phyloP scores from a whole-genome alignment of 495 filamentous ascomycete genomes.

The Cudoniella acicularis region DNA sequence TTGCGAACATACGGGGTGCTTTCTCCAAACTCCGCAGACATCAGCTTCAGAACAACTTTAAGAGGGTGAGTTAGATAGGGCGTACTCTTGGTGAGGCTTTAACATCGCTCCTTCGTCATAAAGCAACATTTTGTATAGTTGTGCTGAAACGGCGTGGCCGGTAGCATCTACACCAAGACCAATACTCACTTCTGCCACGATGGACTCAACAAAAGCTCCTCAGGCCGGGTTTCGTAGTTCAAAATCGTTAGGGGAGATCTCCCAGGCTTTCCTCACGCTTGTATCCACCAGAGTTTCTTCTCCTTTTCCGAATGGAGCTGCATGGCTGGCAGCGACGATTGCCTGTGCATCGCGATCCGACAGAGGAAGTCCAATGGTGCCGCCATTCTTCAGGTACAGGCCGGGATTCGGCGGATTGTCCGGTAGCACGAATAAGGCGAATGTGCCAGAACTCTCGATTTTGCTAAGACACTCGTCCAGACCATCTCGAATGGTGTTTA shows the following conservation, averaged over 20 bases:
- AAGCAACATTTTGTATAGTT: constrained; percentile 53
- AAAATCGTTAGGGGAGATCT: constrained; percentile 44
- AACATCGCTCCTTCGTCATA: constrained; percentile 55
- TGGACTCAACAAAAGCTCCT: constrained; percentile 20
- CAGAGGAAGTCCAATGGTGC: constrained; percentile 39
- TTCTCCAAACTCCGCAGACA: constrained; percentile 41
- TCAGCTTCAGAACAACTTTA: constrained; percentile 7
- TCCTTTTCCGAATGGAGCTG: constrained; percentile 43
- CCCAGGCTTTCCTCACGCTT: constrained; percentile 46
- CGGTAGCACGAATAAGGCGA: constrained; percentile 9
- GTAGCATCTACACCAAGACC: constrained; percentile 32
- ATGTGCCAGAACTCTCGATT: constrained; percentile 1
- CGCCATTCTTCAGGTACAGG: constrained; percentile 38
- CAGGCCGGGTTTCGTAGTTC: constrained; percentile 36
- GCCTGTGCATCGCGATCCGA: constrained; percentile 34
- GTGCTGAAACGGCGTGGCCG: constrained; percentile 29
- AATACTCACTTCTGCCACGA: constrained; percentile 22
- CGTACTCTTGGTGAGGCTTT: constrained; percentile 46
- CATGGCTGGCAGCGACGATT: constrained; percentile 37
- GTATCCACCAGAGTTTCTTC: constrained; percentile 43
- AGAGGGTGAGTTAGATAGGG: neutral
- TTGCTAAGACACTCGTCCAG: constrained; percentile 1
- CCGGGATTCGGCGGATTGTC: constrained; percentile 30
- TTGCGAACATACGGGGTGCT: constrained; percentile 52
- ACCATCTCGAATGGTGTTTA: neutral